These are phyloP conservation scores for Echinochloa phyllopogon DNA, from an alignment of 176 grass and related monocot species.

Conservation along the genomic window DNA sequence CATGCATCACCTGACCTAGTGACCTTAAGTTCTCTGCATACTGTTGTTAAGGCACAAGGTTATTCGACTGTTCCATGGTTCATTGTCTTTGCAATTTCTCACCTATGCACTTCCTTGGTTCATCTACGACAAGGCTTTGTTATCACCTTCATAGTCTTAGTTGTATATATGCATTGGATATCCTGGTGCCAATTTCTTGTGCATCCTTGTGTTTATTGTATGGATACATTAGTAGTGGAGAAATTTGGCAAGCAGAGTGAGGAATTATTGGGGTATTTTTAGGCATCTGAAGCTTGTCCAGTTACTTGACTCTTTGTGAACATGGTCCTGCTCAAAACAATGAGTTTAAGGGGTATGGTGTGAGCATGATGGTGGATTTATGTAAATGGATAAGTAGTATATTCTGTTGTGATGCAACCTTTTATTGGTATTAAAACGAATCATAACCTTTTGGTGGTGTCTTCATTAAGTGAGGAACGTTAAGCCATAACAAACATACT, in stretches of 20 bases:
- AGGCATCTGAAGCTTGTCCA: too few relatives aligned
- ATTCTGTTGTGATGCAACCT: neutral
- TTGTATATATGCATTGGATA: neutral
- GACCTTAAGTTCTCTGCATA: neutral
- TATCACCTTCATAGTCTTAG: neutral
- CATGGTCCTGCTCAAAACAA: too few relatives aligned
- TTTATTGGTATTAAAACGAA: neutral
- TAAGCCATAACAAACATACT: neutral
- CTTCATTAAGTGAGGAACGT: neutral
- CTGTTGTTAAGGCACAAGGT: neutral
- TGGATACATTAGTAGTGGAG: neutral
- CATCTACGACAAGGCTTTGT: neutral
- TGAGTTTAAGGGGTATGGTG: too few relatives aligned
- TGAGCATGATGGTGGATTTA: neutral
- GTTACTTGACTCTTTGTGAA: too few relatives aligned
- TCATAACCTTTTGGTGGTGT: neutral
- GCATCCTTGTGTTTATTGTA: neutral
- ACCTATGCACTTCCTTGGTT: neutral
- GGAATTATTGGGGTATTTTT: too few relatives aligned
- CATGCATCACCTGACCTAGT: neutral
- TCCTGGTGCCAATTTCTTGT: neutral
- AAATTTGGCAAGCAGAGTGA: neutral
- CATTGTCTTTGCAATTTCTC: neutral
- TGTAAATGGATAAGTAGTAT: neutral
- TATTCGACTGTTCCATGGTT: neutral